A percentile compares a stretch with the other conserved stretches of the same genome.
phyloP scores from a whole-genome alignment of 441 rosid species.

The Euphorbia corollata region DNA sequence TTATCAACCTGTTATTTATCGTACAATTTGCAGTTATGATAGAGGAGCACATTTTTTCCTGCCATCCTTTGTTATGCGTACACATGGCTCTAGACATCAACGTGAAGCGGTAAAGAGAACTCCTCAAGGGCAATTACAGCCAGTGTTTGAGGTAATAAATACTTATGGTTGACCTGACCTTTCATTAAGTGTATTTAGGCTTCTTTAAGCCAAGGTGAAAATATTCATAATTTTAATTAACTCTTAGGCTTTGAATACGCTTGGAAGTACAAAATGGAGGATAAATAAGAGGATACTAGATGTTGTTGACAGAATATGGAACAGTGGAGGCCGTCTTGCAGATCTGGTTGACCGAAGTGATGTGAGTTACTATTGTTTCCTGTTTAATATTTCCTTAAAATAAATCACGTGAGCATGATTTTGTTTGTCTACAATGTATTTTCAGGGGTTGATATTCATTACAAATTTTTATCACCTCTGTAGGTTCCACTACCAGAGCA shows the following conservation, averaged over 20 bases:
- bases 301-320: slow-evolving; percentile 84
- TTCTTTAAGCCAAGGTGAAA: slow-evolving; percentile 13
- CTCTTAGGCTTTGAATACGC: slow-evolving; percentile 81
- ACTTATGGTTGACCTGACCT: slow-evolving; percentile 7
- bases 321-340: slow-evolving; percentile 71
- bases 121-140: slow-evolving; percentile 51
- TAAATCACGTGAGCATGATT: background rate
- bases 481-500: slow-evolving; percentile 85
- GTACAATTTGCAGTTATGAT: slow-evolving; percentile 53
- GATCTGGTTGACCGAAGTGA: slow-evolving; percentile 83
- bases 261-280: slow-evolving; percentile 93
- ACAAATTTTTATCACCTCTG: slow-evolving; percentile 6
- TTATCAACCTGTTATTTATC: slow-evolving; percentile 12
- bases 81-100: slow-evolving; percentile 79
- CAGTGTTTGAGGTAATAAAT: slow-evolving; percentile 67
- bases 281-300: slow-evolving; percentile 72
- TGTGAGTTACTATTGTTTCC: slow-evolving; percentile 40
- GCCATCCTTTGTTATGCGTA: slow-evolving; percentile 85
- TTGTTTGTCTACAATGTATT: background rate
- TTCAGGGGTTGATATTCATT: slow-evolving; percentile 9
- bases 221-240: slow-evolving; percentile 15
- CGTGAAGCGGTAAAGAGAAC: slow-evolving; percentile 66
- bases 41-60: slow-evolving; percentile 85
- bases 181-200: slow-evolving; percentile 4
- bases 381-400: background rate